These are phyloP conservation scores for Serendipita indica DNA, from an alignment of 768 basidiomycete species.

Conservation along the genomic window DNA sequence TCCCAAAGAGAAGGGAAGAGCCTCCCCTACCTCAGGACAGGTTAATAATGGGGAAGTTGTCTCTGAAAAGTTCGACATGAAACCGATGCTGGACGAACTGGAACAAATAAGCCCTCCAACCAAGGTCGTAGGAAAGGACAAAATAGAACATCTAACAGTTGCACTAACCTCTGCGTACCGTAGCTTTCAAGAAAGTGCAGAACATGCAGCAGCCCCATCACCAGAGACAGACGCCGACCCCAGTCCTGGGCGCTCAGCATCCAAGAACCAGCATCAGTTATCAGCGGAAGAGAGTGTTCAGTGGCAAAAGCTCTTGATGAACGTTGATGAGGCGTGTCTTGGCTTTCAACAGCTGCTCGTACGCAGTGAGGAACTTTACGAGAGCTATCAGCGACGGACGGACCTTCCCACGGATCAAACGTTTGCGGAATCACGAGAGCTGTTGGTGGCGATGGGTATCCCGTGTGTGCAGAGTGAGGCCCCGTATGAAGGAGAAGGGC, in stretches of 20 bases:
- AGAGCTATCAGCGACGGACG: constrained; percentile 39
- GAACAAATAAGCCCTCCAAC: too few species aligned
- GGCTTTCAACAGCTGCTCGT: constrained; percentile 26
- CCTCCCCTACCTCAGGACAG: too few species aligned
- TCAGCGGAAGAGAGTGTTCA: constrained; percentile 44
- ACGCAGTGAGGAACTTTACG: constrained; percentile 41
- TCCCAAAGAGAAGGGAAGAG: too few species aligned
- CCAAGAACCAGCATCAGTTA: constrained; percentile 47
- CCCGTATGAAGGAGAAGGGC: constrained; percentile 70
- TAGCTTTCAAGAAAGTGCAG: constrained; percentile 34
- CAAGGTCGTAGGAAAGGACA: too few species aligned
- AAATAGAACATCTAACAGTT: too few species aligned
- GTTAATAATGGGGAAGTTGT: too few species aligned
- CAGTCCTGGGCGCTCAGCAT: constrained; percentile 18
- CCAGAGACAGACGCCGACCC: constrained; percentile 25
- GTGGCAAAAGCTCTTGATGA: constrained; percentile 34
- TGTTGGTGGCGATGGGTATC: constrained; percentile 69
- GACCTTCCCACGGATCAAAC: constrained; percentile 32
- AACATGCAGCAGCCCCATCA: constrained; percentile 45
- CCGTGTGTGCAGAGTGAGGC: constrained; percentile 54
- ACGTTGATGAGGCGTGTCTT: not conserved
- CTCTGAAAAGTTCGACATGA: too few species aligned
- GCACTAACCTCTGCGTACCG: constrained; percentile 39
- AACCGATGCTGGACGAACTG: too few species aligned
- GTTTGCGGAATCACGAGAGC: constrained; percentile 53